phyloP scores from a whole-genome alignment of 2,329 filamentous ascomycete species.

The Septoria petroselini region DNA sequence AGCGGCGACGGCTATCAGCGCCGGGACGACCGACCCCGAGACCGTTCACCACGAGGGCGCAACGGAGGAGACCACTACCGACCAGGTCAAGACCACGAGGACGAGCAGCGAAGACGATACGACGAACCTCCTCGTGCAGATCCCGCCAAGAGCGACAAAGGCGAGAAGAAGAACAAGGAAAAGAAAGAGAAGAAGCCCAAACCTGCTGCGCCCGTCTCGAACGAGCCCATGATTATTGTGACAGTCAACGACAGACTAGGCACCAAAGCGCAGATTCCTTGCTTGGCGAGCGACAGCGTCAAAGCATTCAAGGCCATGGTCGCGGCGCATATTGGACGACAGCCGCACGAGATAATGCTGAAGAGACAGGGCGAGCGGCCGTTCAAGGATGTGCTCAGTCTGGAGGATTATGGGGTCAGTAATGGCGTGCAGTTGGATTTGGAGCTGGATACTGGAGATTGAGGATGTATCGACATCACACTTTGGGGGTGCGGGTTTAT shows the following conservation, averaged over 20 bases:
- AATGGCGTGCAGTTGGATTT: conserved; percentile 70
- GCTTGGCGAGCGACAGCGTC: conserved; percentile 77
- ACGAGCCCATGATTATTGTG: conserved; percentile 88
- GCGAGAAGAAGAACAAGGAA: conserved; percentile 31
- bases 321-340: conserved; percentile 80
- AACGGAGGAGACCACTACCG: conserved; percentile 42
- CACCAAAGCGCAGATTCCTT: conserved; percentile 92
- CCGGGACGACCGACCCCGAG: conserved; percentile 22
- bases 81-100: conserved; percentile 23
- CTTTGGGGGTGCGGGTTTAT: too few species aligned
- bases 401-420: conserved; percentile 91
- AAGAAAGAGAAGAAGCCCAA: conserved; percentile 25
- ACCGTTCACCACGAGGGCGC: conserved; percentile 35
- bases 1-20: conserved; percentile 12
- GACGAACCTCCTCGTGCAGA: conserved; percentile 7
- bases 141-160: conserved; percentile 11
- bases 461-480: conserved; percentile 21
- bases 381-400: conserved; percentile 83
- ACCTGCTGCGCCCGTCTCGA: conserved; percentile 41
- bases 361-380: conserved; percentile 89
- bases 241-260: conserved; percentile 92
- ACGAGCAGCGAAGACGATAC: conserved; percentile 11
- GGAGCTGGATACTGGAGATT: conserved; percentile 43
- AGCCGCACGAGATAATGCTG: conserved; percentile 86
- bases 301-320: conserved; percentile 89